Conservation (phyloP, 1,139 yeast genomes). For the Scheffersomyces quercinus region DNA sequence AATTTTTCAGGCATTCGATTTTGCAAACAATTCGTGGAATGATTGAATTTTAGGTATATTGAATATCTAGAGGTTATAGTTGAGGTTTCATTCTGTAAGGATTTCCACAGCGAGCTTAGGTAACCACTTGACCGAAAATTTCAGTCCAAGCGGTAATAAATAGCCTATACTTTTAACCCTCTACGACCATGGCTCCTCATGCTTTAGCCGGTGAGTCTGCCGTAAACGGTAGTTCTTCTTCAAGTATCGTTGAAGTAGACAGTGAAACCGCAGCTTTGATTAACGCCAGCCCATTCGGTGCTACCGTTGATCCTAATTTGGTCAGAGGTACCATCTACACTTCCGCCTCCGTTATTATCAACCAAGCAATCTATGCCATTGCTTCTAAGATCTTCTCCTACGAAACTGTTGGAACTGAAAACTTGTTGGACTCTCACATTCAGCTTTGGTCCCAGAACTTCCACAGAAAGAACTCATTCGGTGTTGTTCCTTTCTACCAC, state of each 20-base stretch:
- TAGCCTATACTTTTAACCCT: too few species aligned
- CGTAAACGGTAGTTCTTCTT: not conserved
- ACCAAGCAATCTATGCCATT: conserved; percentile 65
- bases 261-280: conserved; percentile 5
- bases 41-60: too few species aligned
- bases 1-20: not conserved
- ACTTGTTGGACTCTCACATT: conserved; percentile 61
- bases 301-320: conserved; percentile 56
- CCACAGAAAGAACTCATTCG: conserved; percentile 53
- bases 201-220: conserved; percentile 5
- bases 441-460: conserved; percentile 59
- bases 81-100: too few species aligned
- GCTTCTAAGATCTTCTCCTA: conserved; percentile 71
- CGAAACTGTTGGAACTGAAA: conserved; percentile 61
- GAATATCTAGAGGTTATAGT: too few species aligned
- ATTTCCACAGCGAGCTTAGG: too few species aligned
- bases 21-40: not conserved
- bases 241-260: conserved; percentile 1
- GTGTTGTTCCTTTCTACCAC: conserved; percentile 57
- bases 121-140: too few species aligned
- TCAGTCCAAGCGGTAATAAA: not conserved
- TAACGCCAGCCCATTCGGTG: conserved; percentile 53
- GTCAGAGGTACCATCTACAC: conserved; percentile 54
- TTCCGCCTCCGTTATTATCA: conserved; percentile 64
- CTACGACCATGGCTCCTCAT: conserved; percentile 11